Evolutionary conservation across 2,329 filamentous ascomycete genomes (phyloP), one percentile per base, ranked within the genome.

Genomic region (Fusarium drepaniforme): DNA sequence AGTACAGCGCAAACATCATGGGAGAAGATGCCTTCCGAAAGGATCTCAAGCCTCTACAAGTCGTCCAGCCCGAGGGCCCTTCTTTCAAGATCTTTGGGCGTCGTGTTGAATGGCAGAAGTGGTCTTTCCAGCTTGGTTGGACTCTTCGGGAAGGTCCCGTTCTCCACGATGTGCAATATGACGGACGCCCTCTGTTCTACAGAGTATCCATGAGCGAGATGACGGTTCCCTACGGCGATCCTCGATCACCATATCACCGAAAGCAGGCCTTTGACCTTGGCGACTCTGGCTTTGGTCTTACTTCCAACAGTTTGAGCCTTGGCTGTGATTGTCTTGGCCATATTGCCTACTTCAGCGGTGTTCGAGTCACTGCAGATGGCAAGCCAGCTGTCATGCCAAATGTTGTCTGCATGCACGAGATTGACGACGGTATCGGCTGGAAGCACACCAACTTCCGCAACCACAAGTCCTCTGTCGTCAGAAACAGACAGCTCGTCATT

Each of bases 261-360:
- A 94, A 93, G 80, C 89, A 90, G 23, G 92, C 92, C 2, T 93
- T 94, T 74, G 92, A 94, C 74, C 88, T 93, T 49, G 92, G 92
- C 5, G 91, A 93, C 71, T 90, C 89, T 30, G 92, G 92, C 12
- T 88, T 89, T 8, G 92, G 92, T 3, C 86, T 90, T 71, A 91
- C 88, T 74, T 90, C 91, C 38, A 94, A 94, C 81, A 93, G 92
- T 63, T 85, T 94, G 8, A 85, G 85, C 28, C 85, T 93, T 3
- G 78, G 78, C 21, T 93, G 91, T 71, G 91, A 93, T 77, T 91
- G 91, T 76, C 86, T 93, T 1, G 92, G 92, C 8, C 85, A 88
- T 5, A 92, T 92, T 77, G 78, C 78, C 73, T 83, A 83, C 66
- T 79, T 83, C 49, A 80, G 82, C 59, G 81, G 78, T 81, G 89